Base-by-base conservation (phyloP, 2,329 filamentous ascomycete genomes). In the Penicillium sp. region DNA sequence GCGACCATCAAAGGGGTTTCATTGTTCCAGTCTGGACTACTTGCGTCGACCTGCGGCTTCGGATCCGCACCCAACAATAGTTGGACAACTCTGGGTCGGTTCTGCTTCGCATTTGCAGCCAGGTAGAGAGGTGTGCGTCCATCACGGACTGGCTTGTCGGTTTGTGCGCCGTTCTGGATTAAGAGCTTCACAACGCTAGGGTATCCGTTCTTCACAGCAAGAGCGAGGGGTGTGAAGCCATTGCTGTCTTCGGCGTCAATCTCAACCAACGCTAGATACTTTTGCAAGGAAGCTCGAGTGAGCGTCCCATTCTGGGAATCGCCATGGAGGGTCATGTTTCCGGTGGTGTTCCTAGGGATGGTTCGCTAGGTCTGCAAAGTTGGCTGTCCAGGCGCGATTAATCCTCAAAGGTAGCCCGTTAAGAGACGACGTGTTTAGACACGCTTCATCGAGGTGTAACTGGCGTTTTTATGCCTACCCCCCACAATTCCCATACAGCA, bases 271-370 rank as follows among this genome's bases (percentile, higher is more conserved):
- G 21, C 47, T 3, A 57, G 26, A 17, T 50, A 49, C 17, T 57
- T 41, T 17, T 21, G 29, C 13, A 57, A 26, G 5, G 31, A 26
- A 2, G 23, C 55, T 41, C 45, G 46, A 41, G 55, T 57, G 15
- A 57, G 55, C 9, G 45, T 49, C 21, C 55, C 55, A 26, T 9
- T 23, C n/a, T 41, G 15, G 4, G 55, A 35, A 11, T 57, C 55
- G 15, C 47, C 17, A 30, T 57, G 55, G 13, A 57, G 55, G 2
- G 45, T 50, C 55, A 57, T 57, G 21, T 50, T 57, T 31, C 17
- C 17, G n/a, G 44, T 19, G 44, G 44, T 46, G 44, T 11, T n/a
- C n/a, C 15, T 8, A 17, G 17, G 7, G 7, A n/a, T 17, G 2
- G 15, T 46, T 19, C 8, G 8, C 3, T 46, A 46, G 17, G 19